phyloP scores from a whole-genome alignment of 345 rosid genomes.

The Euphorbia peplus region DNA sequence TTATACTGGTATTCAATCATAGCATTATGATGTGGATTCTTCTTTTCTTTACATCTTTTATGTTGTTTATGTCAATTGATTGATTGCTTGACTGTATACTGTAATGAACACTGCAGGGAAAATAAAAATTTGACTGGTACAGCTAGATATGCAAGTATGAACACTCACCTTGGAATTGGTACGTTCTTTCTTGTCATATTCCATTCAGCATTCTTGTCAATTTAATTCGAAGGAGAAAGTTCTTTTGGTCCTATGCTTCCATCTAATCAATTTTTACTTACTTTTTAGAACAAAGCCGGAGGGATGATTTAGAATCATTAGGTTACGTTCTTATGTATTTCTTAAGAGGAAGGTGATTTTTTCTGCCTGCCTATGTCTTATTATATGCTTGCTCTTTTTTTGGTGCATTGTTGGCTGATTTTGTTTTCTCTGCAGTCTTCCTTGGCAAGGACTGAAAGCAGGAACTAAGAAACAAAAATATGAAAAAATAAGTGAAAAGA shows the following conservation, averaged over 20 bases:
- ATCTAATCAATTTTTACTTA: background rate
- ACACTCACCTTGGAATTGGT: constrained; percentile 96
- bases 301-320: constrained; percentile 94
- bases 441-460: constrained; percentile 96
- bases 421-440: constrained; percentile 52
- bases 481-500: constrained; percentile 88
- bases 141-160: constrained; percentile 96
- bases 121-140: constrained; percentile 93
- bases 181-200: constrained; percentile 12
- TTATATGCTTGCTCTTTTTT: background rate
- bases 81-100: background rate
- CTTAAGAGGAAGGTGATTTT: constrained; percentile 74
- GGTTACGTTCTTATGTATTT: constrained; percentile 96
- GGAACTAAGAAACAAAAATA: constrained; percentile 93
- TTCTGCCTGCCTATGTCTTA: constrained; percentile 12
- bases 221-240: background rate
- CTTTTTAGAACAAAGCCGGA: constrained; percentile 80
- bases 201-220: background rate
- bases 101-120: constrained; percentile 47
- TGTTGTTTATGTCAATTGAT: background rate
- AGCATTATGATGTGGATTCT: constrained; percentile 1
- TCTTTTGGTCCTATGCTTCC: background rate
- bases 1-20: background rate
- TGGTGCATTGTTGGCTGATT: constrained; percentile 15
- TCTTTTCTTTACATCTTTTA: background rate